Conservation (phyloP, 352 stramenopile genomes). For the Pythium myriotylum region DNA sequence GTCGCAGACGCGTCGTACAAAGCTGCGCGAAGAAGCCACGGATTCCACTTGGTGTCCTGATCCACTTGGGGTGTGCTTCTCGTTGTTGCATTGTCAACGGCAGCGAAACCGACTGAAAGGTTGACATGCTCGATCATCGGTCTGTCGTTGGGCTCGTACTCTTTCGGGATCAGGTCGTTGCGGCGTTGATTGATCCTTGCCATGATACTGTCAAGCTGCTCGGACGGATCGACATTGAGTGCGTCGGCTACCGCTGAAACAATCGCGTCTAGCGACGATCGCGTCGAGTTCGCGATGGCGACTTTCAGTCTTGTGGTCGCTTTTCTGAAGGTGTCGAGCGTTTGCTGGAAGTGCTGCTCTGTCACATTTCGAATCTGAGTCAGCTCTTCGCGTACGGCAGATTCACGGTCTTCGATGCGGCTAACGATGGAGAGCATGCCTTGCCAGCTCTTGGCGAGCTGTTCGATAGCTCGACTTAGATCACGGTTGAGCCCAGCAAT, state of each 20-base stretch:
- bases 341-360: not conserved
- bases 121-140: constrained; percentile 6
- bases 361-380: constrained; percentile 11
- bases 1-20: constrained; percentile 18
- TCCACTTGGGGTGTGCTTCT: not conserved
- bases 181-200: not conserved
- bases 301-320: not conserved
- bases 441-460: not conserved
- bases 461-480: not conserved
- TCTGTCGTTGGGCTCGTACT: not conserved
- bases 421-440: not conserved
- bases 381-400: constrained; percentile 12
- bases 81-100: not conserved
- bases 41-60: not conserved
- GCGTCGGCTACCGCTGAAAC: not conserved
- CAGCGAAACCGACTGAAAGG: not conserved
- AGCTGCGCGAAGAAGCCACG: constrained; percentile 7
- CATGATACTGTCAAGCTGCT: not conserved
- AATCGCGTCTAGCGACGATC: constrained; percentile 3
- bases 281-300: not conserved
- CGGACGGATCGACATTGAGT: not conserved
- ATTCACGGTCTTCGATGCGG: not conserved
- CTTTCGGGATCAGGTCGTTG: constrained; percentile 3
- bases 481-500: constrained; percentile 1
- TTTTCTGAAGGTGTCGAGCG: not conserved